phyloP scores from a whole-genome alignment of 306 rosid species.

The Mucuna pruriens region DNA sequence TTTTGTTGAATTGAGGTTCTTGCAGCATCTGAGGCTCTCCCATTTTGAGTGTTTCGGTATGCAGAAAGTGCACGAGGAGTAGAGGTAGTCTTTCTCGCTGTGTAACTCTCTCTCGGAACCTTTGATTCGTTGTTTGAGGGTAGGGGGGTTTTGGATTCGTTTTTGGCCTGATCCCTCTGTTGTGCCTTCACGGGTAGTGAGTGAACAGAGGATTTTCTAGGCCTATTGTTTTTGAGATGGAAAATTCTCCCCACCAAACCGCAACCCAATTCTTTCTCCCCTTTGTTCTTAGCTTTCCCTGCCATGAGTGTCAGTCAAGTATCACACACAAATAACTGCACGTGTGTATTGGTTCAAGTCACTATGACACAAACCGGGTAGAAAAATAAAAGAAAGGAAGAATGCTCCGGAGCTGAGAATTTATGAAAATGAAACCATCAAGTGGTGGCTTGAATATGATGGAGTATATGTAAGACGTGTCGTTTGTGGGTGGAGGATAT shows the following conservation, averaged over 20 bases:
- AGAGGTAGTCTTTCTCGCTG: conserved; percentile 40
- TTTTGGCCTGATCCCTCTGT: conserved; percentile 38
- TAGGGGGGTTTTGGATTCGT: conserved; percentile 30
- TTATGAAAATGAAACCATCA: conserved; percentile 39
- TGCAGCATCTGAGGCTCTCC: conserved; percentile 65
- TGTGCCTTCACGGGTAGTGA: conserved; percentile 61
- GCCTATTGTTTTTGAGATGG: conserved; percentile 55
- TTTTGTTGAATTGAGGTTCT: conserved; percentile 59
- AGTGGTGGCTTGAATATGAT: conserved; percentile 52
- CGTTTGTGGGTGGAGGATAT: conserved; percentile 28
- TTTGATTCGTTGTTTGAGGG: conserved; percentile 35
- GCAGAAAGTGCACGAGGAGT: conserved; percentile 47
- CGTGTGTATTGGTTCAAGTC: not conserved
- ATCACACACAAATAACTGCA: not conserved
- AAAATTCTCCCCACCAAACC: conserved; percentile 70
- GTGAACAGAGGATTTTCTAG: conserved; percentile 74
- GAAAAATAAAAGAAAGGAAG: not conserved
- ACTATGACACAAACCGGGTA: conserved; percentile 7
- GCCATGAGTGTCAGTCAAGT: conserved; percentile 43
- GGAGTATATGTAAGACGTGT: conserved; percentile 31
- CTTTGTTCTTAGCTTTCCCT: conserved; percentile 50
- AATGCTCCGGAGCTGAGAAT: conserved; percentile 10
- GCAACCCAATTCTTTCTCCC: conserved; percentile 56
- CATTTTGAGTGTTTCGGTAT: conserved; percentile 40
- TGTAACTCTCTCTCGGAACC: conserved; percentile 26